Conservation (phyloP, 2,329 filamentous ascomycete species). For the Diaporthe citriasiana region DNA sequence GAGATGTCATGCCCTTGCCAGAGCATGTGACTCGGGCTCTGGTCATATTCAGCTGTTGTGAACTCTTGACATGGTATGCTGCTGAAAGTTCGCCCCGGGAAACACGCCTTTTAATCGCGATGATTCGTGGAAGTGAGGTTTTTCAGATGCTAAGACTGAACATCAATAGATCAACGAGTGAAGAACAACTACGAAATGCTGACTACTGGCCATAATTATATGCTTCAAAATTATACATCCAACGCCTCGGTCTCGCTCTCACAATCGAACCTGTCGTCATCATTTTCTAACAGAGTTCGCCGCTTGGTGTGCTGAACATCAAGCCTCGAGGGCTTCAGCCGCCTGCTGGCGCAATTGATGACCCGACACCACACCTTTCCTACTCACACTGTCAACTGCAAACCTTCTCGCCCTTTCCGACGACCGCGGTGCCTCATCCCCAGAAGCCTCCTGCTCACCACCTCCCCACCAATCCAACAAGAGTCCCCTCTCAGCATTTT, state of each 20-base stretch:
- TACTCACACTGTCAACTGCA: neutral
- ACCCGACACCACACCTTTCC: neutral
- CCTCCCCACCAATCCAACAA: constrained; percentile 4
- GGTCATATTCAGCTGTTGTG: no score
- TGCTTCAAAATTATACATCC: neutral
- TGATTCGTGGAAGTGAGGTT: neutral
- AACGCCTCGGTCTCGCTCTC: neutral
- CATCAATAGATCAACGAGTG: no score
- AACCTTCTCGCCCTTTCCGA: neutral
- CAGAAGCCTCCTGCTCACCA: neutral
- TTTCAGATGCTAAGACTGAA: neutral
- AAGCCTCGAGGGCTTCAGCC: no score
- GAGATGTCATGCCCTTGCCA: neutral
- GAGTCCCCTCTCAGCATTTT: neutral
- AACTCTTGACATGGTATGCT: neutral
- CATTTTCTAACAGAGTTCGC: no score
- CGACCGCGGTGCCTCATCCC: neutral
- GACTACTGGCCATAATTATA: neutral
- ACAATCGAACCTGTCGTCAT: no score
- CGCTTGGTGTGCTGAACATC: no score
- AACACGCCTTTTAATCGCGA: neutral
- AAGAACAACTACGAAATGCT: neutral
- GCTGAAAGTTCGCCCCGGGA: no score
- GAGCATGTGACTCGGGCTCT: no score
- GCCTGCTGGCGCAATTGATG: no score